Evolutionary conservation across 345 rosid genomes (phyloP), one percentile per base, ranked within the genome.

Genomic region (Corymbia maculata): DNA sequence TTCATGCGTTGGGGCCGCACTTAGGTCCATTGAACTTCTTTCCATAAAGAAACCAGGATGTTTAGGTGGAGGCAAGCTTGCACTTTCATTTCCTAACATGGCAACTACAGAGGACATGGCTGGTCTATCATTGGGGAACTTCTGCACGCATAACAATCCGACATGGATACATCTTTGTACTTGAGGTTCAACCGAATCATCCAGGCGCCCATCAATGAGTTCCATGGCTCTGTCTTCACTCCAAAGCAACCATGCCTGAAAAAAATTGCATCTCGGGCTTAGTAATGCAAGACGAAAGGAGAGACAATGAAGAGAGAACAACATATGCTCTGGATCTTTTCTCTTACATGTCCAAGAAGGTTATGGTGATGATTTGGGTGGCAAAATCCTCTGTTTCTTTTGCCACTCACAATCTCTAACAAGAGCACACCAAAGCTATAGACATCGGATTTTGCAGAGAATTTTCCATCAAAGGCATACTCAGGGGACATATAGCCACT

Each of bases 401-500:
- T 91, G 61, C 96, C 94, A 57, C 92, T 93, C 26, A 92, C 44
- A 10, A 93, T 92, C 92, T 94, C 94, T 1, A 93, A 86, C 89
- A 93, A 55, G 5, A 93, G 52, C 30, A 93, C 95, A 17, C 95
- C 93, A 44, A 92, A 93, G 88, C 94, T 93, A 88, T 91, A 93
- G 17, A 93, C 92, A 88, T 93, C 94, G 11, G 94, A 91, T 86
- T 93, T n/a, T n/a, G n/a, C n/a, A n/a, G n/a, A n/a, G n/a, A n/a
- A n/a, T n/a, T n/a, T n/a, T n/a, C n/a, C n/a, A n/a, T n/a, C n/a
- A n/a, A n/a, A n/a, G n/a, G n/a, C n/a, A n/a, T n/a, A n/a, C n/a
- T n/a, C n/a, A n/a, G n/a, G n/a, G n/a, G n/a, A n/a, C n/a, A n/a
- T n/a, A n/a, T n/a, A n/a, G n/a, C n/a, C n/a, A n/a, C n/a, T n/a